Conservation (phyloP, 176 grass and related monocot species). For the Oryza meridionalis region DNA sequence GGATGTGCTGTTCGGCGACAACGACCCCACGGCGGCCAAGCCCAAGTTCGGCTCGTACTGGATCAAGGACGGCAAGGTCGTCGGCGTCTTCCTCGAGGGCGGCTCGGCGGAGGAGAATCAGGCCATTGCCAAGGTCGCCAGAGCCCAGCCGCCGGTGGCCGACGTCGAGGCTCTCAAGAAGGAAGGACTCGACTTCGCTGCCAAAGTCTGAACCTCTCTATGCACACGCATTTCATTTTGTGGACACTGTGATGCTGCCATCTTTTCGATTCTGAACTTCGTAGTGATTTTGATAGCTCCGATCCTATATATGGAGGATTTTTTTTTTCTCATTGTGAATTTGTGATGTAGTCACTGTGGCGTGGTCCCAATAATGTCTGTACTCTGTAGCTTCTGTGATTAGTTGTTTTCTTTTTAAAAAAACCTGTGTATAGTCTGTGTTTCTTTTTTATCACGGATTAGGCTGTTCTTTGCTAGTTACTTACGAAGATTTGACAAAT, state of each 20-base stretch:
- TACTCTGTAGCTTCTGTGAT: neutral
- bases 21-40: constrained; percentile 61
- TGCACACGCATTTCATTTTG: neutral
- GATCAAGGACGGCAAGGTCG: constrained; percentile 86
- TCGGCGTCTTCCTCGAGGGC: constrained; percentile 87
- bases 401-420: no score
- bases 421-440: neutral
- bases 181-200: constrained; percentile 69
- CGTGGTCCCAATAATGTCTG: constrained; percentile 6
- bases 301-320: neutral
- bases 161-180: constrained; percentile 57
- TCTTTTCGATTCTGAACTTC: neutral
- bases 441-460: neutral
- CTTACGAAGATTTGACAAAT: neutral
- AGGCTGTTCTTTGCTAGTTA: neutral
- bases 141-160: constrained; percentile 60
- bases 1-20: constrained; percentile 82
- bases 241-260: neutral
- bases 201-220: constrained; percentile 57
- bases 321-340: constrained; percentile 12
- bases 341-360: constrained; percentile 10
- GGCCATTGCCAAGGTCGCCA: constrained; percentile 77
- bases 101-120: constrained; percentile 83
- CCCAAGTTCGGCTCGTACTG: constrained; percentile 95
- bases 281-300: neutral